These are phyloP conservation scores for Pouteria campechiana DNA, from an alignment of 179 eudicot genomes.

Conservation along the genomic window DNA sequence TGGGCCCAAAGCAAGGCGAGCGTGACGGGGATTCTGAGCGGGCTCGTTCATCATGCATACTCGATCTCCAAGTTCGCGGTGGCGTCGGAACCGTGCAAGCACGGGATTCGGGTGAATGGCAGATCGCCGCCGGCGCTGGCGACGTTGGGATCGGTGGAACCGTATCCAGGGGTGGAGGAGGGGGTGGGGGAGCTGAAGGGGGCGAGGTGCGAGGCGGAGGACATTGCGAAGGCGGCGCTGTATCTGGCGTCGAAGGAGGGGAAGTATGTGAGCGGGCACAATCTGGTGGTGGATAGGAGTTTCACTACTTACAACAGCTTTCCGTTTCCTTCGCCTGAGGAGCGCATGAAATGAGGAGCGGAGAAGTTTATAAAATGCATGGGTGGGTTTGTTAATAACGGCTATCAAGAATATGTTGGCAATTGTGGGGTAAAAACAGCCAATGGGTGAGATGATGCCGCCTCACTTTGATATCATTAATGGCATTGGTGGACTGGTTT, in stretches of 20 bases:
- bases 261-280: constrained; percentile 78
- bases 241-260: constrained; percentile 79
- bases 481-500: too few species aligned
- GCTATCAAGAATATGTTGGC: too few species aligned
- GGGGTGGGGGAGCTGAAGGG: constrained; percentile 33
- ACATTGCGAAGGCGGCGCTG: constrained; percentile 76
- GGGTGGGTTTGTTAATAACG: too few species aligned
- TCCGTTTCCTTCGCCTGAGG: constrained; percentile 27
- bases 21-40: constrained; percentile 61
- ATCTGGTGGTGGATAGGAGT: constrained; percentile 84
- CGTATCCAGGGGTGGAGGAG: constrained; percentile 38
- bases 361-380: too few species aligned
- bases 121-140: constrained; percentile 66
- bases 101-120: constrained; percentile 71
- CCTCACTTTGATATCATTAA: too few species aligned
- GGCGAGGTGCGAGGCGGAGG: constrained; percentile 46
- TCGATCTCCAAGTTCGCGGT: constrained; percentile 51
- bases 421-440: too few species aligned
- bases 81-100: constrained; percentile 45
- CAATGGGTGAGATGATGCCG: too few species aligned
- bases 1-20: constrained; percentile 89
- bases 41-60: constrained; percentile 68
- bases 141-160: constrained; percentile 33
- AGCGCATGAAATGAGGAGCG: too few species aligned
- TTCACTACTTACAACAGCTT: constrained; percentile 56